These are phyloP conservation scores for Eucalyptus camaldulensis DNA, from an alignment of 345 rosid species.

Conservation along the genomic window DNA sequence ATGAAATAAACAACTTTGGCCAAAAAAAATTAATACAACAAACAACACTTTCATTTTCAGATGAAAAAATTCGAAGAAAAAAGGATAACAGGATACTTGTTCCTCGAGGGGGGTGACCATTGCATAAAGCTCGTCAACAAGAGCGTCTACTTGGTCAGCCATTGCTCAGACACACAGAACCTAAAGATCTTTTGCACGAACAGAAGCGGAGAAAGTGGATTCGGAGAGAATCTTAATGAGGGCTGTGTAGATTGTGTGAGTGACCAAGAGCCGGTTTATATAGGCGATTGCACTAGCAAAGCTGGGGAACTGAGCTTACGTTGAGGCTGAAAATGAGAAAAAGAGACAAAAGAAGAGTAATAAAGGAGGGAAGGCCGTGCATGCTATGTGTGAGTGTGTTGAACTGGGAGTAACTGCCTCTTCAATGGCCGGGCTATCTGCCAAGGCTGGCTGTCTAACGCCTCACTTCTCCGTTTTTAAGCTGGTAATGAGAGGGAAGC, in stretches of 20 bases:
- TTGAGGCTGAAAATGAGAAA: background rate
- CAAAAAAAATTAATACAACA: background rate
- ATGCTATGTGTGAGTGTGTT: background rate
- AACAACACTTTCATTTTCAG: background rate
- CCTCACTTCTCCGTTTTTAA: background rate
- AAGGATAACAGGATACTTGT: background rate
- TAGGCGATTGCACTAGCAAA: background rate
- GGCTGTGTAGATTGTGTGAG: background rate
- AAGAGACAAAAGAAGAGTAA: background rate
- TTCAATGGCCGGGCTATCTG: background rate
- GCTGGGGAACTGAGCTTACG: background rate
- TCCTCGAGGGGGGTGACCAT: background rate
- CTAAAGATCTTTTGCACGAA: background rate
- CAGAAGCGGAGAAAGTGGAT: background rate
- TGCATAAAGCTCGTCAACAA: background rate
- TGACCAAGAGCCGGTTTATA: background rate
- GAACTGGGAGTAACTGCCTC: background rate
- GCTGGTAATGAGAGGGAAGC: background rate
- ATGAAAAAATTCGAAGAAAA: background rate
- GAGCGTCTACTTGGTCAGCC: background rate
- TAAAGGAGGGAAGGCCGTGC: background rate
- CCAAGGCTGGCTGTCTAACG: background rate
- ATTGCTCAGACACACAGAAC: background rate
- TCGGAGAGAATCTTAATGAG: background rate
- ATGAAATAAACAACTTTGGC: background rate